A percentile compares a stretch with the other conserved stretches of the same genome.
These are phyloP conservation scores for Pyrus betulifolia DNA, from an alignment of 306 rosid species.

Conservation along the genomic window DNA sequence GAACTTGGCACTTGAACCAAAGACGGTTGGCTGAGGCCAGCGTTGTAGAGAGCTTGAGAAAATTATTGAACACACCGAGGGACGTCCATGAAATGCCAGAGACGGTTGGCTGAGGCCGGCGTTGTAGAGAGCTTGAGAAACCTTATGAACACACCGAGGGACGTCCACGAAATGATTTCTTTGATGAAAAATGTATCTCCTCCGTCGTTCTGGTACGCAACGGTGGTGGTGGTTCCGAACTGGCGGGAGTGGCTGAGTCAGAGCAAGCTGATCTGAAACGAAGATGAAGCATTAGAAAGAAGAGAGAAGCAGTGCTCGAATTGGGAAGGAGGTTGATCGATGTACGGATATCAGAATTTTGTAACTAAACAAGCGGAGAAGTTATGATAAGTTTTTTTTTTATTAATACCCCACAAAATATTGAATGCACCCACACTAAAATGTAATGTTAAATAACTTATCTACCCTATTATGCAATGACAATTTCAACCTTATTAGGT, in stretches of 20 bases:
- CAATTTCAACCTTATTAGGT: no score
- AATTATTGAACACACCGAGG: slow-evolving; percentile 66
- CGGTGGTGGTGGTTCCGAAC: slow-evolving; percentile 20
- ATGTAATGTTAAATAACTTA: no score
- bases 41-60: slow-evolving; percentile 53
- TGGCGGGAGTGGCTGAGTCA: slow-evolving; percentile 16
- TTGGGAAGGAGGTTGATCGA: slow-evolving; percentile 29
- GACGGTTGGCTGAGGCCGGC: slow-evolving; percentile 67
- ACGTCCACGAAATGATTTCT: slow-evolving; percentile 63
- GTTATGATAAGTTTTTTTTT: no score
- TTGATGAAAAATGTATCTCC: slow-evolving; percentile 61
- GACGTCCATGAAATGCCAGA: slow-evolving; percentile 29
- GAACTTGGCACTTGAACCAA: slow-evolving; percentile 42
- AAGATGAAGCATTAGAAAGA: slow-evolving; percentile 21
- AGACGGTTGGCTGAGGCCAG: slow-evolving; percentile 67
- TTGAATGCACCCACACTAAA: no score
- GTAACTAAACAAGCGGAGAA: no score
- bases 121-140: slow-evolving; percentile 56
- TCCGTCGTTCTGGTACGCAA: slow-evolving; percentile 18
- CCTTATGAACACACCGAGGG: slow-evolving; percentile 61
- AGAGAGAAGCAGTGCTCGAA: slow-evolving; percentile 26
- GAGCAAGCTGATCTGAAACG: slow-evolving; percentile 24
- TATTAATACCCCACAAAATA: no score
- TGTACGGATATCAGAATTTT: no score
- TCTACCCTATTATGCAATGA: no score